Conservation (phyloP, 2,329 filamentous ascomycete genomes). For the Diaporthe batatas region DNA sequence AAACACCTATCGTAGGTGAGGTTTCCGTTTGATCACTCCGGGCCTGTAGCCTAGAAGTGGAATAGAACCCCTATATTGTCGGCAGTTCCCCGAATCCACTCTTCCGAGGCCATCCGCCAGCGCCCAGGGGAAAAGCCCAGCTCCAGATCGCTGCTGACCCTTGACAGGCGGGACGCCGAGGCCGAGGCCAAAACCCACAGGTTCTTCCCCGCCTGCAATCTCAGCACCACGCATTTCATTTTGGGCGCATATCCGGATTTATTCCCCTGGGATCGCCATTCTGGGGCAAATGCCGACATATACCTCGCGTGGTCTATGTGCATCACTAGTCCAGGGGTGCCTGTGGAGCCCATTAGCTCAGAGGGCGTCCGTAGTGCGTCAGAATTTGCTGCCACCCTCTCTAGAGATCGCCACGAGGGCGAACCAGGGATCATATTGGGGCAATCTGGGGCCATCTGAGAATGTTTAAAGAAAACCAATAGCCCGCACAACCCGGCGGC, state of each 20-base stretch:
- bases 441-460: too few relatives aligned
- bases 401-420: constrained; percentile 4
- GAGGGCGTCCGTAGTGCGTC: constrained; percentile 31
- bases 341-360: constrained; percentile 30
- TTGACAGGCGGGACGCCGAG: constrained; percentile 11
- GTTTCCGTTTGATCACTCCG: constrained; percentile 22
- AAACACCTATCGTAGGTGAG: not conserved
- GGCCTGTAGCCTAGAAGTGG: constrained; percentile 9
- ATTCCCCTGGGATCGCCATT: constrained; percentile 18
- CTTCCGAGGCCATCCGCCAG: constrained; percentile 1
- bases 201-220: constrained; percentile 20
- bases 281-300: constrained; percentile 11
- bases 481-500: constrained; percentile 9
- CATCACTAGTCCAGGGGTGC: constrained; percentile 34
- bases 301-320: constrained; percentile 19
- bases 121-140: not conserved
- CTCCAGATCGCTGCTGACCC: not conserved
- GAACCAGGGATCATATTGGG: not conserved
- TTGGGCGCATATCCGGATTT: constrained; percentile 2
- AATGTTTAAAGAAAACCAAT: constrained; percentile 25
- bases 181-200: constrained; percentile 17
- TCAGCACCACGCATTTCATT: constrained; percentile 15
- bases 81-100: constrained; percentile 31
- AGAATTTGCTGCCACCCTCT: constrained; percentile 33
- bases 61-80: not conserved